Evolutionary conservation across 768 basidiomycete species (phyloP), one percentile per base, ranked within the genome.

Genomic region (Leccinum boreale): DNA sequence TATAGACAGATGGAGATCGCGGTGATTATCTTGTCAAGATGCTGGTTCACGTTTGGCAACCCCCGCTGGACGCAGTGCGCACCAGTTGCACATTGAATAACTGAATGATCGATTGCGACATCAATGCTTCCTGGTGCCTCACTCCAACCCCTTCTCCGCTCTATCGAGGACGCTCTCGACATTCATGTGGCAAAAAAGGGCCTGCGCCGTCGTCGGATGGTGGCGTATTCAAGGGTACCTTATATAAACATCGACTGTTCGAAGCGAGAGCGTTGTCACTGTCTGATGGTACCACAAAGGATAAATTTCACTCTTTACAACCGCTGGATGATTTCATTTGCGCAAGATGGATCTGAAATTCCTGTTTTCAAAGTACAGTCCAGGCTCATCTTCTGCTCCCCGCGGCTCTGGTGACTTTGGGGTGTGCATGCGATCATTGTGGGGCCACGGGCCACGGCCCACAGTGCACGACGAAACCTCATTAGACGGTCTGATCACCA

Each of bases 21-120:
- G 69, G 69, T 53, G 60, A 70, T 70, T 63, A 71, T 65, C 55
- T 50, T 23, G 46, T 26, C 26, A 54, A 50, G 35, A 42, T 44
- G 49, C 47, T 48, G 7, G 9, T 17, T n/a, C 47, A 33, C 23
- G 46, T 17, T n/a, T 28, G 47, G 47, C 10, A 23, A 51, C 28
- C 19, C 26, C 17, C 8, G 39, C 39, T 39, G 39, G n/a, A 5
- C 8, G 28, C 45, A 33, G 4, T 9, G 39, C 45, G 28, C 55
- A 48, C 58, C 23, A 28, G 21, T 21, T 19, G 24, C 36, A 28
- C 21, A 19, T 23, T 47, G 47, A 39, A 42, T 17, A 23, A 49
- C 51, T 51, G 21, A 47, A 15, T 47, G 46, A 26, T 23, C 46
- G 46, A 47, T 59, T 52, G 42, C 49, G 54, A 45, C 53, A 49